Evolutionary conservation across 2,329 filamentous ascomycete genomes (phyloP).

Genomic region (Cryphonectria radicalis): DNA sequence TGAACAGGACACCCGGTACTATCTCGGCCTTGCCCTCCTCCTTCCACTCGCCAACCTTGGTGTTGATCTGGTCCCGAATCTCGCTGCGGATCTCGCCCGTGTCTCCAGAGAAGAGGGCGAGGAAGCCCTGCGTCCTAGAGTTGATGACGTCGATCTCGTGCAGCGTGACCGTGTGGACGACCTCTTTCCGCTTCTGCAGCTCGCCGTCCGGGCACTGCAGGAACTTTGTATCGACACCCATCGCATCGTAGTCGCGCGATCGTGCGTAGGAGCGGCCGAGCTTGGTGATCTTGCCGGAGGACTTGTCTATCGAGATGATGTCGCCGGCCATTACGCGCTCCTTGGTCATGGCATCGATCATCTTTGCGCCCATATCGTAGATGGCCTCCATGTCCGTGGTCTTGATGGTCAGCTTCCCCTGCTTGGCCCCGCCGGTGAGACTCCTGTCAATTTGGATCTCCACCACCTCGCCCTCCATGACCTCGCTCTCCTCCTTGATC

Average conservation of each 20-base stretch:
- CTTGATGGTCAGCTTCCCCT: constrained; percentile 99
- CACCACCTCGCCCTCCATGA: constrained; percentile 98
- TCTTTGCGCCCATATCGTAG: constrained; percentile 99
- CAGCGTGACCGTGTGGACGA: constrained; percentile 93
- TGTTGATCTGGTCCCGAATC: constrained; percentile 98
- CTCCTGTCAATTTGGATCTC: constrained; percentile 98
- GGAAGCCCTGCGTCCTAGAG: constrained; percentile 95
- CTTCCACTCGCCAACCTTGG: constrained; percentile 98
- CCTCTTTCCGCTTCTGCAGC: constrained; percentile 94
- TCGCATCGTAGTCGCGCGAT: constrained; percentile 97
- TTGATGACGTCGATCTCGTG: constrained; percentile 99
- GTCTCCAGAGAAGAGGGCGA: constrained; percentile 96
- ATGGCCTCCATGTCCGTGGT: constrained; percentile 99
- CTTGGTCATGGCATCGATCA: constrained; percentile 99
- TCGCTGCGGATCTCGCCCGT: constrained; percentile 97
- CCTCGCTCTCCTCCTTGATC: constrained; percentile 98
- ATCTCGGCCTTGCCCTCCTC: constrained; percentile 99
- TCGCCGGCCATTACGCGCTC: constrained; percentile 99
- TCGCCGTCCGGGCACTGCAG: constrained; percentile 97
- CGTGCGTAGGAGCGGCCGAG: constrained; percentile 92
- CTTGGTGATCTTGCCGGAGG: constrained; percentile 96
- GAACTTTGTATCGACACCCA: constrained; percentile 98
- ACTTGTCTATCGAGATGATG: constrained; percentile 98
- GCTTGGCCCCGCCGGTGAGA: constrained; percentile 94
- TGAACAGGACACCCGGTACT: constrained; percentile 94